Conservation (phyloP, 2,329 filamentous ascomycete genomes). For the Boeremia exigua region DNA sequence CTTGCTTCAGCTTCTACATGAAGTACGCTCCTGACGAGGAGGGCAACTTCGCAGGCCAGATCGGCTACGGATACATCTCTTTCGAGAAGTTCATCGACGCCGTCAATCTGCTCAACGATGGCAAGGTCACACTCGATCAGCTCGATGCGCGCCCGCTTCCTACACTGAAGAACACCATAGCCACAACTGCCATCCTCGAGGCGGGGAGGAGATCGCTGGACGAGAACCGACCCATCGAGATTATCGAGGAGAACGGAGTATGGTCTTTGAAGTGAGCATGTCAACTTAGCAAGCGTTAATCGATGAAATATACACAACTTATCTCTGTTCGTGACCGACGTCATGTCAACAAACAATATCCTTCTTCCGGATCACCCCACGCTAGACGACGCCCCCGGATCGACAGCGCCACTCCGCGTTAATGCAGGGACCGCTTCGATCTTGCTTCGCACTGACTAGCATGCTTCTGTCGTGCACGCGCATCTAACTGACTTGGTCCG, state of each 20-base stretch:
- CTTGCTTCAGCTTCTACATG: slow-evolving; percentile 76
- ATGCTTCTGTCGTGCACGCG: slow-evolving; percentile 5
- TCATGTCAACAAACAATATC: slow-evolving; percentile 2
- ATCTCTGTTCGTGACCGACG: slow-evolving; percentile 1
- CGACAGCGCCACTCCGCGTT: slow-evolving; percentile 8
- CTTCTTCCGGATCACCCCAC: neutral
- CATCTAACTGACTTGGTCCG: neutral
- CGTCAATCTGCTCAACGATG: slow-evolving; percentile 77
- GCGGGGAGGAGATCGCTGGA: slow-evolving; percentile 85
- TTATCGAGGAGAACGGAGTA: slow-evolving; percentile 67
- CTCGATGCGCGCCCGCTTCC: slow-evolving; percentile 82
- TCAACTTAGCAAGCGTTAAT: slow-evolving; percentile 1
- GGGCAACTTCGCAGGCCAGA: slow-evolving; percentile 90
- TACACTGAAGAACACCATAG: slow-evolving; percentile 86
- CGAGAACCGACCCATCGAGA: slow-evolving; percentile 78
- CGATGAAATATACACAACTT: slow-evolving; percentile 8
- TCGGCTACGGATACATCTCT: slow-evolving; percentile 90
- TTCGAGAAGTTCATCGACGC: slow-evolving; percentile 97
- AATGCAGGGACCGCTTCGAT: slow-evolving; percentile 7
- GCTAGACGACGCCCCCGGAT: slow-evolving; percentile 5
- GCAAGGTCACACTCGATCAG: slow-evolving; percentile 72
- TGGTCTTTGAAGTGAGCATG: slow-evolving; percentile 69
- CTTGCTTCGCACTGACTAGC: neutral
- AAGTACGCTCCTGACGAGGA: slow-evolving; percentile 92
- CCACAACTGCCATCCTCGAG: slow-evolving; percentile 89